Conservation (phyloP, 169 alveolate species). For the Babesia microti region DNA sequence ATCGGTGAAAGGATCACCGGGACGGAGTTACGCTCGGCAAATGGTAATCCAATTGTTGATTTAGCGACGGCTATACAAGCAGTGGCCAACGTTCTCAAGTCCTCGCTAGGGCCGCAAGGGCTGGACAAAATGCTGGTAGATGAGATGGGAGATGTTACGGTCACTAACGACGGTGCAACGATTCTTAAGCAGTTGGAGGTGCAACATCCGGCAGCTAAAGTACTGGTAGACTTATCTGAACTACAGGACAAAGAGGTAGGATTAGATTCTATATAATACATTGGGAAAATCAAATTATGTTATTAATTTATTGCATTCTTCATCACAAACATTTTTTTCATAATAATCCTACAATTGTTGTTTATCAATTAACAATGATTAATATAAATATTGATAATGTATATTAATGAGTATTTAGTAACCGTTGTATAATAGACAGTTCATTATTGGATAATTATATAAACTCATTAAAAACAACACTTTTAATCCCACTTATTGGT, state of each 20-base stretch:
- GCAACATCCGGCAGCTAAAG: conserved; percentile 99
- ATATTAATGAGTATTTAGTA: too few species aligned
- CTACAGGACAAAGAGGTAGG: conserved; percentile 87
- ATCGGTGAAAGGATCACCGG: conserved; percentile 43
- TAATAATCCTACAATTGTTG: too few species aligned
- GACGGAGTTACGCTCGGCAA: conserved; percentile 41
- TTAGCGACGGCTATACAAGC: conserved; percentile 93
- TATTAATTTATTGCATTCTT: too few species aligned
- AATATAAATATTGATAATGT: too few species aligned
- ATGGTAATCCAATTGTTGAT: conserved; percentile 15
- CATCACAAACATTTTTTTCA: too few species aligned
- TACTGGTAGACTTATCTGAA: conserved; percentile 88
- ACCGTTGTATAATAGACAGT: too few species aligned
- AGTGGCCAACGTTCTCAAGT: conserved; percentile 89
- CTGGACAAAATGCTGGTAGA: conserved; percentile 99
- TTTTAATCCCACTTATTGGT: too few species aligned
- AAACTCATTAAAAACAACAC: too few species aligned
- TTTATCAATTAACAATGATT: too few species aligned
- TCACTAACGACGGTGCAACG: conserved; percentile 99
- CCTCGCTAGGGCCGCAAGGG: conserved; percentile 99
- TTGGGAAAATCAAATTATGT: too few species aligned
- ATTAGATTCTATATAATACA: too few species aligned
- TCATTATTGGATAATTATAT: too few species aligned
- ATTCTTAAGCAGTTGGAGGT: conserved; percentile 93
- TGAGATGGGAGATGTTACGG: conserved; percentile 97